These are phyloP conservation scores for Tritrichomonas musculus DNA, from an alignment of 208 protist genomes.

Conservation along the genomic window DNA sequence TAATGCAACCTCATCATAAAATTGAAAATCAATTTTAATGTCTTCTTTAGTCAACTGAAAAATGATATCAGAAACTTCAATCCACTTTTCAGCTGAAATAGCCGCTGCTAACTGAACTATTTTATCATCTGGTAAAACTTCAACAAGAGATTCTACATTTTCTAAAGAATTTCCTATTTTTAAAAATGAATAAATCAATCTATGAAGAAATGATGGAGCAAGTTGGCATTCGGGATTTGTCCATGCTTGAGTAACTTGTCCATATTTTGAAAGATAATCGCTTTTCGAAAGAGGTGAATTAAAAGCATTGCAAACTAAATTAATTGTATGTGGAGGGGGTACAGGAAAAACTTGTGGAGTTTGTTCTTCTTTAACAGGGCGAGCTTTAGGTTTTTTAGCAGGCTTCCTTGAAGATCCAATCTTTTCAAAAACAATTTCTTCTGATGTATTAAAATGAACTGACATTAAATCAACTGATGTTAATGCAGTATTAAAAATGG, in stretches of 20 bases:
- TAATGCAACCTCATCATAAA: neutral
- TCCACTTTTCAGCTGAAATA: neutral
- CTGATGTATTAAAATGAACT: neutral
- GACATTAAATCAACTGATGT: neutral
- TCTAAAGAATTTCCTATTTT: neutral
- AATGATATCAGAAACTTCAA: neutral
- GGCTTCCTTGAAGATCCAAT: neutral
- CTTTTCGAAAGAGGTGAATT: neutral
- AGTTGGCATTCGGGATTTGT: slow-evolving; percentile 10
- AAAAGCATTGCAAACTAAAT: neutral
- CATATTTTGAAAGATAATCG: neutral
- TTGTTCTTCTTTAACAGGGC: neutral
- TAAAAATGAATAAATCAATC: neutral
- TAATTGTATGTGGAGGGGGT: neutral
- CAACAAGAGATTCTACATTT: neutral
- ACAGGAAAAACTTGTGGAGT: neutral
- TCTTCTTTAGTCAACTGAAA: neutral
- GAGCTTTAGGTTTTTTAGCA: neutral
- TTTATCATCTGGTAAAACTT: neutral
- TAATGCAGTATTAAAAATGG: neutral
- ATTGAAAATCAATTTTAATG: neutral
- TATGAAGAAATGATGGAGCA: neutral
- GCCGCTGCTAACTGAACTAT: neutral
- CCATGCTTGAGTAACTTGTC: neutral
- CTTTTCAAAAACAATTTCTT: neutral